These are phyloP conservation scores for Lonicera japonica DNA, from an alignment of 129 eudicot genomes.

Conservation along the genomic window DNA sequence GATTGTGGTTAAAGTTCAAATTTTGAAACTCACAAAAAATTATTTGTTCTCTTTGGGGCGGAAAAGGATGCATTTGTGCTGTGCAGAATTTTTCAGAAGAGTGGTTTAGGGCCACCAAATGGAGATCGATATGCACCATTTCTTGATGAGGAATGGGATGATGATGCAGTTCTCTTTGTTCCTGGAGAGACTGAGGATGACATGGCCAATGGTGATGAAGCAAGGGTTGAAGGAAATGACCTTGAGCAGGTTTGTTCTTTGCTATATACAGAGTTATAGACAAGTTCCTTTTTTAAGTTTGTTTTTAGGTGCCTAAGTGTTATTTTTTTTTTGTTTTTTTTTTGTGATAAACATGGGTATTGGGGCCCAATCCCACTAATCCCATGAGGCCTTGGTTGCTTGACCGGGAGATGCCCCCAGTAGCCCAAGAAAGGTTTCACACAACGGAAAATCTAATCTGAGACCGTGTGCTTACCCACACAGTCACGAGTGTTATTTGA, in stretches of 20 bases:
- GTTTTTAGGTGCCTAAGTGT: not conserved
- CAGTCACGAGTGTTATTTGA: not conserved
- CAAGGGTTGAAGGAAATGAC: constrained; percentile 40
- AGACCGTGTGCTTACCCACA: too few species aligned
- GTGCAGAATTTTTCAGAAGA: constrained; percentile 85
- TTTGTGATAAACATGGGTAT: too few species aligned
- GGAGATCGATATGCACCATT: constrained; percentile 96
- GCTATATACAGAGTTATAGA: not conserved
- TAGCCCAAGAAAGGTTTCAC: too few species aligned
- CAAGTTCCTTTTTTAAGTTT: not conserved
- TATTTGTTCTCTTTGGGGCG: constrained; percentile 29
- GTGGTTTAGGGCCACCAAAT: constrained; percentile 83
- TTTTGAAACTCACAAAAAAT: constrained; percentile 16
- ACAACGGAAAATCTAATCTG: too few species aligned
- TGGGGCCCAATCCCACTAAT: too few species aligned
- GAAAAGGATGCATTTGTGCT: constrained; percentile 81
- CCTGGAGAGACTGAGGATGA: constrained; percentile 86
- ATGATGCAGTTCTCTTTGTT: constrained; percentile 46
- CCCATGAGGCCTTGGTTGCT: too few species aligned
- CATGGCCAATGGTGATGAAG: constrained; percentile 49
- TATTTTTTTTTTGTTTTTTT: too few species aligned
- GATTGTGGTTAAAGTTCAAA: not conserved
- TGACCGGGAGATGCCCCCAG: too few species aligned
- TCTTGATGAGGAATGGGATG: constrained; percentile 93
- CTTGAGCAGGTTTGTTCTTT: constrained; percentile 43